Base-by-base conservation (phyloP, 768 basidiomycete genomes). In the Tulasnella sp. region DNA sequence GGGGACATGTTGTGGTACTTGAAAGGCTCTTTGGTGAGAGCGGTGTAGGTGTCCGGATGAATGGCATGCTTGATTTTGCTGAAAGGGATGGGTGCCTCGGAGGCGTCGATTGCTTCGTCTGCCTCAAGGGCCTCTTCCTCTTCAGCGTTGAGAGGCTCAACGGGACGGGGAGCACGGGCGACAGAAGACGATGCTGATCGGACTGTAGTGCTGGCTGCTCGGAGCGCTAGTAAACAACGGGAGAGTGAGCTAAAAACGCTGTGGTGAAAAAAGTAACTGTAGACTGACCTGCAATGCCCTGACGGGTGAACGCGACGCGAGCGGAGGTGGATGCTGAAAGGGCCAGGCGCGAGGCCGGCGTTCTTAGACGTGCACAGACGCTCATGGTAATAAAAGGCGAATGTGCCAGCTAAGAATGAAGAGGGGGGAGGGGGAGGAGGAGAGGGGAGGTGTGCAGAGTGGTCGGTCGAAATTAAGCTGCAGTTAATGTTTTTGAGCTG, bases 11-110 rank as follows among this genome's bases (percentile, higher is more conserved):
- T 87, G 9, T 85, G 88, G 80, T 94, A 89, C 28, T 89, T 87
- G 88, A 96, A 93, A 0, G 95, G 94, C 31, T 85, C 86, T 54
- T 86, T 83, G 3, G 89, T 91, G 72, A 96, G 87, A 16, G 94
- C 93, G 76, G 89, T 88, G 31, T 93, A 86, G 0, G 87, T 87
- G 37, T 87, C 84, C 41, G 85, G 83, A 76, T 83, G 80, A 78
- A 89, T 83, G 46, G 83, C 81, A 12, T 84, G 84, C 81, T 85
- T 84, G 18, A 89, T 81, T 24, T 83, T 83, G 24, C 80, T 37
- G 82, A 88, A 89, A 0, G 86, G 83, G 12, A 60, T 50, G n/a
- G 69, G 74, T 22, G 54, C 40, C 48, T 64, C 77, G 18, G 69
- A 37, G 1, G 64, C 64, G 64, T 69, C 64, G 31, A 69, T 69